Evolutionary conservation across 495 filamentous ascomycete species (phyloP).

Genomic region (Aspergillus bertholletiae): DNA sequence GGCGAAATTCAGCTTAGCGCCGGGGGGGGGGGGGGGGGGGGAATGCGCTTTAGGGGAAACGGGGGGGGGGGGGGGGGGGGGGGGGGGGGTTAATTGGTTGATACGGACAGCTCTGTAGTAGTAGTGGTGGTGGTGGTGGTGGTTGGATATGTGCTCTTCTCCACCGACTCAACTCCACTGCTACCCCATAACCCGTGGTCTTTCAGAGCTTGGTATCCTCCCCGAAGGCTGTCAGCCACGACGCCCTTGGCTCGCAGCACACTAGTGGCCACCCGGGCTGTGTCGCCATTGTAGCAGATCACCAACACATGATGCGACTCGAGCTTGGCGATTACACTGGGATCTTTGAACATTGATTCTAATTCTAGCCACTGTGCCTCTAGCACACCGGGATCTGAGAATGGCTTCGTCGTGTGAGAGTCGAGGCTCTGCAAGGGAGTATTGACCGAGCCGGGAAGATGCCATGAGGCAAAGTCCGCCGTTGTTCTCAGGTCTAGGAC

Average conservation of each 20-base stretch:
- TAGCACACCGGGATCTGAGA: slow-evolving; percentile 40
- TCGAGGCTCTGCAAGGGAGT: slow-evolving; percentile 32
- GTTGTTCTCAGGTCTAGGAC: slow-evolving; percentile 42
- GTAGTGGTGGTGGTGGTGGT: neutral
- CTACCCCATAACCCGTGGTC: slow-evolving; percentile 28
- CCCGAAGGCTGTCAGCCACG: slow-evolving; percentile 47
- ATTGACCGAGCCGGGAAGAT: slow-evolving; percentile 44
- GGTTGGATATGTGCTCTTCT: neutral
- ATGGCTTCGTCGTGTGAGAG: slow-evolving; percentile 38
- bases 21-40: no score
- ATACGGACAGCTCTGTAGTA: slow-evolving; percentile 2
- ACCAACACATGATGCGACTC: slow-evolving; percentile 37
- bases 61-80: no score
- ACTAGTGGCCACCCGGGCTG: slow-evolving; percentile 49
- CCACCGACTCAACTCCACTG: neutral
- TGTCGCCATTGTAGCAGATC: slow-evolving; percentile 52
- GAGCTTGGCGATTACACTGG: slow-evolving; percentile 22
- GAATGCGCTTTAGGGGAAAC: no score
- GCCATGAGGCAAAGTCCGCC: slow-evolving; percentile 38
- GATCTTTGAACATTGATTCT: slow-evolving; percentile 32
- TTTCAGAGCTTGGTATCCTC: slow-evolving; percentile 35
- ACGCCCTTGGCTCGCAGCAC: slow-evolving; percentile 48
- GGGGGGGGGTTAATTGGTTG: slow-evolving; percentile 1
- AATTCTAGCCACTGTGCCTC: slow-evolving; percentile 45
- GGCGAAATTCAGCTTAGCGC: neutral